Conservation (phyloP, 2,329 filamentous ascomycete species). For the Fusarium concolor region DNA sequence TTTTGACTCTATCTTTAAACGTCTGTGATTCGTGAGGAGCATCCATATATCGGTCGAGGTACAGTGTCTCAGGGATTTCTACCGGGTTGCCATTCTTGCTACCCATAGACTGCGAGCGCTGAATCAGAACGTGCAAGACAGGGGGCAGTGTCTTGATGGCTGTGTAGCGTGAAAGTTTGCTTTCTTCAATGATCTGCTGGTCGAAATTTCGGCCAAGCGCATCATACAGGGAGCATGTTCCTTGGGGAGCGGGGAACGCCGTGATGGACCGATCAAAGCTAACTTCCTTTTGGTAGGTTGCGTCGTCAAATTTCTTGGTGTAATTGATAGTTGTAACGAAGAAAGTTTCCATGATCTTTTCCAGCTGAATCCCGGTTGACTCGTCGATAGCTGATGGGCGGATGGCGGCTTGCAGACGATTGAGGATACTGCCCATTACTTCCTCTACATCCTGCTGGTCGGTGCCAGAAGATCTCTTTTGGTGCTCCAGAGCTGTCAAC, state of each 20-base stretch:
- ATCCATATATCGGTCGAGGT: slow-evolving; percentile 89
- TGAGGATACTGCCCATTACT: slow-evolving; percentile 92
- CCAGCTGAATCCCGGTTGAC: slow-evolving; percentile 78
- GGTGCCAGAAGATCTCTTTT: slow-evolving; percentile 62
- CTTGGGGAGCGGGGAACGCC: slow-evolving; percentile 65
- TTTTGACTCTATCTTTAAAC: slow-evolving; percentile 72
- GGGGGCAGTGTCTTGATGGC: slow-evolving; percentile 83
- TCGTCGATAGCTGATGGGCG: slow-evolving; percentile 72
- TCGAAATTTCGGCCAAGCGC: slow-evolving; percentile 90
- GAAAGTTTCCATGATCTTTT: slow-evolving; percentile 79
- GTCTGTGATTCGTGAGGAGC: slow-evolving; percentile 69
- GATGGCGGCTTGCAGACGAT: slow-evolving; percentile 90
- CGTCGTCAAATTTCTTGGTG: slow-evolving; percentile 63
- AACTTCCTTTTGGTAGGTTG: slow-evolving; percentile 57
- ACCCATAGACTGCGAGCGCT: slow-evolving; percentile 80
- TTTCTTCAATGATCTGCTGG: slow-evolving; percentile 77
- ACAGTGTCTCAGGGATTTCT: slow-evolving; percentile 82
- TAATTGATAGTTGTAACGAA: slow-evolving; percentile 72
- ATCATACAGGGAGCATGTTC: slow-evolving; percentile 76
- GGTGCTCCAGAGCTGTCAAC: slow-evolving; percentile 58
- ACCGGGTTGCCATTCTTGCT: slow-evolving; percentile 83
- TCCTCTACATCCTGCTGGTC: slow-evolving; percentile 96
- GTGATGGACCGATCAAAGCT: slow-evolving; percentile 72
- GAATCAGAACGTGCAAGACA: slow-evolving; percentile 88
- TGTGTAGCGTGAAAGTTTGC: slow-evolving; percentile 71